Evolutionary conservation across 345 rosid genomes (phyloP), one percentile per base, ranked within the genome.

Genomic region (Bretschneidera sinensis): DNA sequence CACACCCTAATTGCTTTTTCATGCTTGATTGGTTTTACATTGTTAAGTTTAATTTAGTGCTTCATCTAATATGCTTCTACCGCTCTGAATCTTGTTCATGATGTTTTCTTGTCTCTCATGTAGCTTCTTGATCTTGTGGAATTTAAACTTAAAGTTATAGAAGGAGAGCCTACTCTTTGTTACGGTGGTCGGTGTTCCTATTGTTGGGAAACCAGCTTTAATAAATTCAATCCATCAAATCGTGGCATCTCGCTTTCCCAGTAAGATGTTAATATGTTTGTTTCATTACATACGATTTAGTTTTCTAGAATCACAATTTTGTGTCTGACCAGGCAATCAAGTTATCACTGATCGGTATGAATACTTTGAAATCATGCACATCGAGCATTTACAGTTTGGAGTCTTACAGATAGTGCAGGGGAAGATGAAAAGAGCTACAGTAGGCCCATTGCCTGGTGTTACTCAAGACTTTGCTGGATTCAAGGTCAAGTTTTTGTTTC

Each of bases 391-490:
- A 70, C 47, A 54, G 34, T 63, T 62, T 59, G 31, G 67, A 62
- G 54, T 62, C 59, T 71, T 61, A 52, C 68, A 70, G 82, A 43
- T 85, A 92, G 98, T 67, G 87, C 89, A 82, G 85, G 77, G 73
- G 66, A 89, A 64, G 68, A 65, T 48, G 57, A 92, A 92, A 81
- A 81, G 91, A 74, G 97, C 97, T 23, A 82, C 80, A 9, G 98
- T 92, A 51, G 98, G 98, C 20, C 97, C 98, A 51, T 79, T 89
- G 83, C 96, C 97, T 25, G 97, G 98, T 64, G 98, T 92, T 35
- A 92, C 98, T 51, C 97, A 87, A 80, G 96, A 92, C 79, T 89
- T 92, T 76, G 91, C 97, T 56, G 98, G 98, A 59, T 92, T 68
- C 73, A 89, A 92, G 97, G 97, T 86, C 10, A 57, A 24, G 16